Evolutionary conservation across 441 rosid genomes (phyloP), one percentile per base, ranked within the genome.

Genomic region (Adansonia grandidieri): DNA sequence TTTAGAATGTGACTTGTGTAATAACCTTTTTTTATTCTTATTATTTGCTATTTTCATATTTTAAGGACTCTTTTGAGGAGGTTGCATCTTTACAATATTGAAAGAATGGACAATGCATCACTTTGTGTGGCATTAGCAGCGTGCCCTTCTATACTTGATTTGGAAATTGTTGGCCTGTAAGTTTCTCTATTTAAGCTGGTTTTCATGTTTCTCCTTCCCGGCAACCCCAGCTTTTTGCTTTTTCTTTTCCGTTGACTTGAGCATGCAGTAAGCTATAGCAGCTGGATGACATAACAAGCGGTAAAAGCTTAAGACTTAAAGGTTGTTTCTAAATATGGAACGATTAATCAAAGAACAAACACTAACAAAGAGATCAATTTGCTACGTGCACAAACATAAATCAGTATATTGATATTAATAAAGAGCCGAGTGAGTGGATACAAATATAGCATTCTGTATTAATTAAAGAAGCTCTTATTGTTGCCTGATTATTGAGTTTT

Each of bases 131-230:
- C 91, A 74, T 80, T 95, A 76, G 81, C 94, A 73, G 86, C 87
- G 28, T 93, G 97, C 83, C 87, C 89, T 14, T 87, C 90, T 79
- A 87, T 95, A 71, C 86, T 87, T 78, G 97, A 95, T 81, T 88
- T 95, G 79, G 95, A 91, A 86, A 86, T 95, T 73, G 90, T 91
- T 86, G 91, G 94, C 89, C 82, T 91, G 97, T 93, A 91, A 90
- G 98, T 87, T 85, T 60, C 77, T 28, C 66, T 60, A 73, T 61
- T 67, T 58, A 14, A 20, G 40, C 74, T 72, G 19, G 53, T 57
- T 77, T 75, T 42, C 73, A 37, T 77, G 6, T 24, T 57, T 24
- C 1, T 58, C 17, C 2, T 61, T 78, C 37, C 48, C 8, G 54
- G 54, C 32, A 40, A 37, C 14, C 2, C 24, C 2, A 8, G 14